Conservation (phyloP, 169 alveolate species). For the Besnoitia besnoiti region DNA sequence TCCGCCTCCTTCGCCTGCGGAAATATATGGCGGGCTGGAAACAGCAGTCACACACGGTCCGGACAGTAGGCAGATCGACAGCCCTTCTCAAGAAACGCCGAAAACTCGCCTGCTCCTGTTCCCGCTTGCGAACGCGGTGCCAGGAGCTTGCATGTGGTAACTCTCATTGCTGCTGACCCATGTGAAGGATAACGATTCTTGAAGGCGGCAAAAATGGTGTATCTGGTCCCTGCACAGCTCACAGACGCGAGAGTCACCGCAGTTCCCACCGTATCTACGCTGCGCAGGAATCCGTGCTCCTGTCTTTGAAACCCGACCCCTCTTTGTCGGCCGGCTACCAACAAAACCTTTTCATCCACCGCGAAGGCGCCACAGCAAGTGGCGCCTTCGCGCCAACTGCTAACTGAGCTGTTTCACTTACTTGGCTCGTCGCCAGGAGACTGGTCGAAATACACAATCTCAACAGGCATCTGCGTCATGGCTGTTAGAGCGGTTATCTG, state of each 20-base stretch:
- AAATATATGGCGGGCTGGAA: slow-evolving; percentile 58
- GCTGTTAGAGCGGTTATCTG: slow-evolving; percentile 52
- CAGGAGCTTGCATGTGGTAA: too few species aligned
- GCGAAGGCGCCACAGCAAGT: neutral
- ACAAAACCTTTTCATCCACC: neutral
- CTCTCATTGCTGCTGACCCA: too few species aligned
- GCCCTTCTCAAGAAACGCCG: neutral
- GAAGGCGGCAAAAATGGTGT: too few species aligned
- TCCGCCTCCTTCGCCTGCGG: slow-evolving; percentile 43
- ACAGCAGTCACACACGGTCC: neutral
- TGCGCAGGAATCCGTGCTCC: neutral
- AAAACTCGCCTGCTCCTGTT: neutral
- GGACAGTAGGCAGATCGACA: neutral
- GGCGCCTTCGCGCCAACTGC: too few species aligned
- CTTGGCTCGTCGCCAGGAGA: slow-evolving; percentile 56
- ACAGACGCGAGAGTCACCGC: neutral
- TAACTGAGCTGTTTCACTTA: neutral
- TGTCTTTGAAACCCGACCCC: neutral
- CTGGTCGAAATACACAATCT: slow-evolving; percentile 62
- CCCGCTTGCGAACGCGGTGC: too few species aligned
- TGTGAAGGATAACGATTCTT: too few species aligned
- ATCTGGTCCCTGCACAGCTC: too few species aligned
- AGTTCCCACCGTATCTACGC: neutral
- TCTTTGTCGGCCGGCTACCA: neutral
- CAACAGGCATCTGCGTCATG: slow-evolving; percentile 37